Base-by-base conservation (phyloP, 2,329 filamentous ascomycete species). In the Salinomyces thailandicus region DNA sequence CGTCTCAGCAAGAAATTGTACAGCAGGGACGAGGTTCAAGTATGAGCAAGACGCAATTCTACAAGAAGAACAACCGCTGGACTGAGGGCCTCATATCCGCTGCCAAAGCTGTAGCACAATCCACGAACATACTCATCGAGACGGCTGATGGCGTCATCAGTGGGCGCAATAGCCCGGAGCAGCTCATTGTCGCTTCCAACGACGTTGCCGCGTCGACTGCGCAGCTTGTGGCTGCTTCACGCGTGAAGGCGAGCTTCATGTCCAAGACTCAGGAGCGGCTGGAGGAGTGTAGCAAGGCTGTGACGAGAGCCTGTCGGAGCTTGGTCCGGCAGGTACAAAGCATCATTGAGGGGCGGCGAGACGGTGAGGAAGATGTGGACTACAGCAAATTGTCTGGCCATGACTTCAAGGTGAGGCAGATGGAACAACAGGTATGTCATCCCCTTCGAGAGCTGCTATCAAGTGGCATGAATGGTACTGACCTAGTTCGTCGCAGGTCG, bases 51-150 rank as follows among this genome's bases (percentile, higher is more conserved):
- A 93, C 87, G 2, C 86, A 87, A 16, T 98, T 98, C 62, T 98
- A 98, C 78, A 96, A 96, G 74, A 96, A 96, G 71, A 95, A 98
- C 73, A 98, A 96, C 66, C 77, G 91, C 35, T 98, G 91, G 91
- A 98, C 91, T 0, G 91, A 98, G 57, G 91, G 91, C 32, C 77
- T 98, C 42, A 95, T 98, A 57, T 94, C 85, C 24, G 91, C 91
- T 1, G 89, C 91, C 46, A 98, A 98, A 66, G 91, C 91, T 1
- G 91, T 98, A 13, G 91, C 91, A 3, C 74, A 75, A 2, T 93
- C 86, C 12, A 98, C 91, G 8, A 96, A 95, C 65, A 91, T 81
- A 28, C 75, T 98, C 49, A 98, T 98, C 54, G 91, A 98, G 70
- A 98, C 91, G 5, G 91, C 91, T 0, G 91, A 98, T 55, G 91